Evolutionary conservation across 805 yeast genomes (phyloP), one percentile per base, ranked within the genome.

Genomic region (Pichia manshurica): DNA sequence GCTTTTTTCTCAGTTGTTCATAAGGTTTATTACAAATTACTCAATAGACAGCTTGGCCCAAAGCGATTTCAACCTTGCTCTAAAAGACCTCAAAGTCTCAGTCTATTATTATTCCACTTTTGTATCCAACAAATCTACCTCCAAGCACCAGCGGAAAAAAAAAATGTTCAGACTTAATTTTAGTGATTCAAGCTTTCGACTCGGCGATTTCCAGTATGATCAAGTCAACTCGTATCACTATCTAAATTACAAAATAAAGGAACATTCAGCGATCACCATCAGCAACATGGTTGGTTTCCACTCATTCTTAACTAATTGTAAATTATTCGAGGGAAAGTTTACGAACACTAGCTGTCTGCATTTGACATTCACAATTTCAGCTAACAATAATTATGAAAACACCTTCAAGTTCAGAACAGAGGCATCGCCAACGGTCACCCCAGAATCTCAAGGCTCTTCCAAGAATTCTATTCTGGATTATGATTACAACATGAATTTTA

Each of bases 321-420:
- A 28, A 13, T n/a, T 39, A 25, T 29, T 39, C 15, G 34, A 39
- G 28, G 35, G 35, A 15, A 39, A 39, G 31, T 39, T 39, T 19
- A n/a, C 20, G 22, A 39, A 39, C 31, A 9, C 33, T 7, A 39
- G 33, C 15, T 25, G 33, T 15, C 31, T 39, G 8, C 43, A 39
- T 39, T 25, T 39, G 8, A 29, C 43, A 2, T 39, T 28, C 22
- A 39, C 12, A 17, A 23, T 39, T 4, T 4, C 15, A 5, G 35
- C 13, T 17, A 25, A 22, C 8, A 16, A 16, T 9, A 19, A 19
- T 19, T 12, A 13, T 15, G 43, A 39, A 28, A 39, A 39, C 19
- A 23, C 31, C 5, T 28, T 10, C 17, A 39, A 39, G 21, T 39
- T 39, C 23, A 25, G 21, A n/a, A 39, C 43, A 4, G 43, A 25